Conservation (phyloP, 495 filamentous ascomycete genomes). For the Hypoxylon cercidicola region DNA sequence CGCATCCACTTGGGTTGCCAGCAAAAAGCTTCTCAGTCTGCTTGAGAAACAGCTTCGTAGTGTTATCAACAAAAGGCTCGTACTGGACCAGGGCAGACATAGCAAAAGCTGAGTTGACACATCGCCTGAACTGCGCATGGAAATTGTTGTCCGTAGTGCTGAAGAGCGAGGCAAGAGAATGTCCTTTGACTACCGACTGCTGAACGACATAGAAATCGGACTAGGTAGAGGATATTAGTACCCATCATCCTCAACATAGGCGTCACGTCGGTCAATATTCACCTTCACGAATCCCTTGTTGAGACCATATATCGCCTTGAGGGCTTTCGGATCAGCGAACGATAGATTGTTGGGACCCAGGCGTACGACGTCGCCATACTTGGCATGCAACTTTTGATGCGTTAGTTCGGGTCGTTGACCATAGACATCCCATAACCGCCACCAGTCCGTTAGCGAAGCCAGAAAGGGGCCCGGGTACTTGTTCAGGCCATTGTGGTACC, state of each 20-base stretch:
- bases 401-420: slow-evolving; percentile 70
- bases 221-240: slow-evolving; percentile 54
- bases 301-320: slow-evolving; percentile 81
- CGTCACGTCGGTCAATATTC: slow-evolving; percentile 43
- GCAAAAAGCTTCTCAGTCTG: slow-evolving; percentile 72
- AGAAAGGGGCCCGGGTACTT: slow-evolving; percentile 74
- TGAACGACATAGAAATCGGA: slow-evolving; percentile 78
- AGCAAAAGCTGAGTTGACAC: slow-evolving; percentile 77
- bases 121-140: slow-evolving; percentile 75
- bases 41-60: slow-evolving; percentile 69
- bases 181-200: slow-evolving; percentile 70
- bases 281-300: slow-evolving; percentile 84
- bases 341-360: slow-evolving; percentile 74
- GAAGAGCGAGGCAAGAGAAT: slow-evolving; percentile 77
- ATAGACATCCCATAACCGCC: slow-evolving; percentile 74
- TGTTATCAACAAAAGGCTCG: slow-evolving; percentile 78
- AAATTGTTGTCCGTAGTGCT: slow-evolving; percentile 78
- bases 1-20: slow-evolving; percentile 60
- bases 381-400: slow-evolving; percentile 71
- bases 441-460: slow-evolving; percentile 73
- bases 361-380: slow-evolving; percentile 77
- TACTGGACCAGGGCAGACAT: slow-evolving; percentile 77
- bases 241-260: not conserved
- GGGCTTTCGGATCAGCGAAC: slow-evolving; percentile 71
- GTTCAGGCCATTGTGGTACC: slow-evolving; percentile 68